Conservation (phyloP, 805 yeast species). For the Teunomyces kruisii region DNA sequence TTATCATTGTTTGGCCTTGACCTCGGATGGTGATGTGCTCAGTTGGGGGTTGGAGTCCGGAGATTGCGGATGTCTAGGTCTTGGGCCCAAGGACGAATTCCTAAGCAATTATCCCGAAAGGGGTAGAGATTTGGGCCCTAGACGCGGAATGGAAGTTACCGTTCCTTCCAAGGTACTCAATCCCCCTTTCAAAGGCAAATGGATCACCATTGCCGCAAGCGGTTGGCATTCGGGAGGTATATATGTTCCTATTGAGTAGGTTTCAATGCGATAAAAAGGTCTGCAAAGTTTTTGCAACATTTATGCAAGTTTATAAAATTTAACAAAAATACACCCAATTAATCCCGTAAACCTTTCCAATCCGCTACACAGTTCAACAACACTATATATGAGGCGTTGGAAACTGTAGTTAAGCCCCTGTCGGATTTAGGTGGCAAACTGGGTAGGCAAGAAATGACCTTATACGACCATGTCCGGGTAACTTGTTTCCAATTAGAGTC, state of each 20-base stretch:
- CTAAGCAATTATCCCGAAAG: slow-evolving; percentile 3
- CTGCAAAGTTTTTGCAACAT: not conserved
- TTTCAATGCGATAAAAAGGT: not conserved
- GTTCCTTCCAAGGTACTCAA: slow-evolving; percentile 24
- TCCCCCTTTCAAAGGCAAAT: slow-evolving; percentile 46
- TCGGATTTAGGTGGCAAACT: not conserved
- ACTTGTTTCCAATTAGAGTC: not conserved
- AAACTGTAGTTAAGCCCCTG: not conserved
- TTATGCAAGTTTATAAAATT: not conserved
- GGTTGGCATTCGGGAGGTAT: slow-evolving; percentile 84
- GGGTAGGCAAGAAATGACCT: not conserved
- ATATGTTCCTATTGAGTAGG: slow-evolving; percentile 12
- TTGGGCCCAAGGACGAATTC: slow-evolving; percentile 35
- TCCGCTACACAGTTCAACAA: too few species aligned
- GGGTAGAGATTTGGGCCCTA: slow-evolving; percentile 28
- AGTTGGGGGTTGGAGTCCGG: slow-evolving; percentile 70
- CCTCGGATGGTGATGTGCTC: slow-evolving; percentile 53
- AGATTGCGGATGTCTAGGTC: slow-evolving; percentile 69
- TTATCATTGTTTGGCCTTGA: slow-evolving; percentile 65
- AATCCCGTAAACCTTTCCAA: too few species aligned
- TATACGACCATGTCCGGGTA: slow-evolving; percentile 3
- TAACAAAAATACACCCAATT: not conserved
- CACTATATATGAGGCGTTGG: too few species aligned
- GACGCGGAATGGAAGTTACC: slow-evolving; percentile 24
- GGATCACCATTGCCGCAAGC: slow-evolving; percentile 65